Conservation (phyloP, 1,139 yeast genomes). For the Wickerhamomyces sp. region DNA sequence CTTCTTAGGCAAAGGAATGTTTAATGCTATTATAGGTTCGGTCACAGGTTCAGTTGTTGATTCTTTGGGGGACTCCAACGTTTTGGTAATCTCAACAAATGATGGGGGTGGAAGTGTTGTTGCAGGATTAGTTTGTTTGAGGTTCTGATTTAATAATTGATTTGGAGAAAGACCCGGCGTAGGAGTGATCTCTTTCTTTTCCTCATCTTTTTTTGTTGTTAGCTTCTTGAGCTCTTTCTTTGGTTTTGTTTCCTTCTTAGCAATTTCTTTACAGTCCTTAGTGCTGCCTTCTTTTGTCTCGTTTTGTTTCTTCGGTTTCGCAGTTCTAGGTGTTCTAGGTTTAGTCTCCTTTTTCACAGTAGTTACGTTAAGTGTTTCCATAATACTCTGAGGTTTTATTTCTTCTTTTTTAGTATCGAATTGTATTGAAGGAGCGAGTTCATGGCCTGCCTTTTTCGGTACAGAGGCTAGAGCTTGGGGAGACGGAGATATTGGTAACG, state of each 20-base stretch:
- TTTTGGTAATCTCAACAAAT: constrained; percentile 19
- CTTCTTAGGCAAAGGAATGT: constrained; percentile 44
- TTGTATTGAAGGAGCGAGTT: too few relatives aligned
- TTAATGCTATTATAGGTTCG: constrained; percentile 53
- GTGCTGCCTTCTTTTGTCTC: neutral
- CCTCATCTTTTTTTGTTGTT: constrained; percentile 1
- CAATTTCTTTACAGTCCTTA: neutral
- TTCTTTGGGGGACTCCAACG: constrained; percentile 27
- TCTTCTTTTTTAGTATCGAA: too few relatives aligned
- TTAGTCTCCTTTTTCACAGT: too few relatives aligned
- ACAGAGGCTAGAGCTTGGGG: too few relatives aligned
- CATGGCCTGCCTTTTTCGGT: too few relatives aligned
- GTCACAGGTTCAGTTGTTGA: constrained; percentile 28
- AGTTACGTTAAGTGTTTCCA: too few relatives aligned
- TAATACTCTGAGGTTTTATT: too few relatives aligned
- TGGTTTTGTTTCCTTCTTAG: neutral
- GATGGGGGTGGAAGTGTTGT: constrained; percentile 22
- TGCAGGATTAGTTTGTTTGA: constrained; percentile 18
- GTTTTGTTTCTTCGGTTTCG: constrained; percentile 2
- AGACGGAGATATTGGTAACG: too few relatives aligned
- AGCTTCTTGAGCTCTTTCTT: constrained; percentile 1
- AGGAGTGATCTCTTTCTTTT: constrained; percentile 6
- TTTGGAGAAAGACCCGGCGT: constrained; percentile 10
- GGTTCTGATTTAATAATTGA: constrained; percentile 17
- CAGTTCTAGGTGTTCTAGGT: constrained; percentile 6